Conservation (phyloP, 225 moss, liverwort and hornwort species). For the Bryoerythrophyllum caledonicum region DNA sequence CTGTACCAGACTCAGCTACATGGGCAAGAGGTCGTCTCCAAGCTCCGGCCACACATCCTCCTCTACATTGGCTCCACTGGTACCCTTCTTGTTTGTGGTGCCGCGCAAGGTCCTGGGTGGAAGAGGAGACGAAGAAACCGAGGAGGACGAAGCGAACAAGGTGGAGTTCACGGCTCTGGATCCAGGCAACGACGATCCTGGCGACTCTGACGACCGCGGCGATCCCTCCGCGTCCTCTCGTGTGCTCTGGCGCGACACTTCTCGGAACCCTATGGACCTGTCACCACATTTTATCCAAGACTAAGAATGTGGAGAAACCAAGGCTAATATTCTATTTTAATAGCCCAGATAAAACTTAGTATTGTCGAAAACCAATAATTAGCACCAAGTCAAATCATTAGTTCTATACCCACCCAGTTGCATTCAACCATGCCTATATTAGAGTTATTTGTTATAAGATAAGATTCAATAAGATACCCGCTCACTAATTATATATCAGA, state of each 20-base stretch:
- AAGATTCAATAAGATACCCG: too few relatives aligned
- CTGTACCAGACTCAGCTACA: slow-evolving; percentile 35
- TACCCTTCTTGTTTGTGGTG: slow-evolving; percentile 45
- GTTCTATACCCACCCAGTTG: too few relatives aligned
- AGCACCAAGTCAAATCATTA: too few relatives aligned
- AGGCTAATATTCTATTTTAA: too few relatives aligned
- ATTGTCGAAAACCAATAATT: too few relatives aligned
- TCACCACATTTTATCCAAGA: not conserved
- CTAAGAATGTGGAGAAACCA: too few relatives aligned
- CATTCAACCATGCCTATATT: too few relatives aligned
- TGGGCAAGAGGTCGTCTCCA: slow-evolving; percentile 75
- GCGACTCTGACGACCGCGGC: slow-evolving; percentile 34
- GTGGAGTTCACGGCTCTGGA: slow-evolving; percentile 32
- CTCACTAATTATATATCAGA: too few relatives aligned
- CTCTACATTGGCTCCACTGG: slow-evolving; percentile 8
- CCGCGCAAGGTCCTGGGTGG: slow-evolving; percentile 40
- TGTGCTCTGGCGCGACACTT: slow-evolving; percentile 32
- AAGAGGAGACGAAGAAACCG: slow-evolving; percentile 34
- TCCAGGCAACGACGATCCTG: slow-evolving; percentile 33
- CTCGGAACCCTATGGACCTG: slow-evolving; percentile 48
- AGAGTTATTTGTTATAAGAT: too few relatives aligned
- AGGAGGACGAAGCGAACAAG: slow-evolving; percentile 31
- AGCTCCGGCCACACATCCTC: slow-evolving; percentile 73
- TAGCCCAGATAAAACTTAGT: too few relatives aligned
- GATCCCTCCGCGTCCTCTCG: slow-evolving; percentile 30